These are phyloP conservation scores for Taphrina communis DNA, from an alignment of 1,139 yeast genomes.

Conservation along the genomic window DNA sequence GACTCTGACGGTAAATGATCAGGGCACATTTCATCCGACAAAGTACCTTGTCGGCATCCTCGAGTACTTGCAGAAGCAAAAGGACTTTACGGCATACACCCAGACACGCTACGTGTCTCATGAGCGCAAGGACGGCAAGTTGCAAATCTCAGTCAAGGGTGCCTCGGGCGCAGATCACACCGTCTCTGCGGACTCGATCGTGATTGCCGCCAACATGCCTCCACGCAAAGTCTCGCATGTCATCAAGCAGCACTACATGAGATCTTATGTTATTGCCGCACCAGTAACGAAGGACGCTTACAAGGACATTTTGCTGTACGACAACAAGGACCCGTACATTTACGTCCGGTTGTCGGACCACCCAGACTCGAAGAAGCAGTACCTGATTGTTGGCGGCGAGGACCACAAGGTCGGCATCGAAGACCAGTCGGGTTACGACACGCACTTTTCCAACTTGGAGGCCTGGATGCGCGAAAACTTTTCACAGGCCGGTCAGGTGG, in stretches of 20 bases:
- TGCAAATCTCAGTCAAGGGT: slow-evolving; percentile 10
- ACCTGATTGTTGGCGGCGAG: slow-evolving; percentile 34
- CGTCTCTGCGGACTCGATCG: slow-evolving; percentile 10
- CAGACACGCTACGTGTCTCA: slow-evolving; percentile 32
- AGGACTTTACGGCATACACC: slow-evolving; percentile 21
- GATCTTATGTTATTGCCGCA: slow-evolving; percentile 29
- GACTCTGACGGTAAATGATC: slow-evolving; percentile 14
- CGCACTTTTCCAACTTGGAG: slow-evolving; percentile 28
- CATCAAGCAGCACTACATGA: slow-evolving; percentile 31
- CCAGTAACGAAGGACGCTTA: slow-evolving; percentile 10
- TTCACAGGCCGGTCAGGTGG: slow-evolving; percentile 11
- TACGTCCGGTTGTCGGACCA: slow-evolving; percentile 25
- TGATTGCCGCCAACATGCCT: slow-evolving; percentile 32
- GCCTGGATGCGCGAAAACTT: slow-evolving; percentile 30
- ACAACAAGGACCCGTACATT: slow-evolving; percentile 31
- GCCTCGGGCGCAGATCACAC: slow-evolving; percentile 10
- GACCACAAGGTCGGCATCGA: slow-evolving; percentile 35
- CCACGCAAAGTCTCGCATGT: slow-evolving; percentile 26
- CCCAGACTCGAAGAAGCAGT: slow-evolving; percentile 23
- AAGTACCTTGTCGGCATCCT: slow-evolving; percentile 27
- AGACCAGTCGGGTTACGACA: slow-evolving; percentile 6
- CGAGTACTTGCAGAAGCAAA: slow-evolving; percentile 13
- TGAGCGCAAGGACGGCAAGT: slow-evolving; percentile 14
- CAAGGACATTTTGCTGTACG: slow-evolving; percentile 26
- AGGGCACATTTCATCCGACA: slow-evolving; percentile 39